A percentile compares a stretch with the other conserved stretches of the same genome.
Evolutionary conservation across 495 filamentous ascomycete genomes (phyloP).

Genomic region (Neurospora sp.): DNA sequence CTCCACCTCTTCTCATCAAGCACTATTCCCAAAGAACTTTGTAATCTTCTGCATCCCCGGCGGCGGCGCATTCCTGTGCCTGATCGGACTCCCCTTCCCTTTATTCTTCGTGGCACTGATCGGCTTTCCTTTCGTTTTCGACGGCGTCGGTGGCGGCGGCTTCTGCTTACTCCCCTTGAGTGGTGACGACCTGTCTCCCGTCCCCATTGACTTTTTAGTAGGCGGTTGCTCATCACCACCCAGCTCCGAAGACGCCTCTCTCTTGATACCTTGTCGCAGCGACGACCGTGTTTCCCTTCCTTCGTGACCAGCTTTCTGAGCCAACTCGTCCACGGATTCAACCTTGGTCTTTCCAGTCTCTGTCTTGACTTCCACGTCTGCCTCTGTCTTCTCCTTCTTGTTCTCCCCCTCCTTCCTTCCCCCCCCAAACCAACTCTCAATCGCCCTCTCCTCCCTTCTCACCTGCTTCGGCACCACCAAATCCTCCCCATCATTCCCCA

Average conservation of each 20-base stretch:
- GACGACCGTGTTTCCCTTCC: constrained; percentile 3
- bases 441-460: constrained; percentile 80
- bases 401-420: constrained; percentile 10
- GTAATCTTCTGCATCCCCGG: constrained; percentile 70
- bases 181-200: constrained; percentile 5
- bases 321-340: constrained; percentile 1
- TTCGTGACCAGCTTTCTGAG: constrained; percentile 11
- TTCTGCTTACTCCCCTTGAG: constrained; percentile 7
- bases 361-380: constrained; percentile 19
- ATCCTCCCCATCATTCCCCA: constrained; percentile 76
- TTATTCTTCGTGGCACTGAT: constrained; percentile 37
- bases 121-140: constrained; percentile 13
- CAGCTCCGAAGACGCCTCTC: constrained; percentile 38
- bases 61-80: not conserved
- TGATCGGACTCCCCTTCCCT: constrained; percentile 35
- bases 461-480: constrained; percentile 78
- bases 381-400: constrained; percentile 26
- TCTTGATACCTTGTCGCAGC: constrained; percentile 39
- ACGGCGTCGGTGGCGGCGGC: not conserved
- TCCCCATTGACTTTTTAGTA: constrained; percentile 31
- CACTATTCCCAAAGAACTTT: constrained; percentile 64
- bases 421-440: constrained; percentile 81
- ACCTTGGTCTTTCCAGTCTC: constrained; percentile 15
- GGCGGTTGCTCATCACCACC: constrained; percentile 31
- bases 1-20: constrained; percentile 8